A percentile compares a stretch with the other conserved stretches of the same genome.
Evolutionary conservation across 2,329 filamentous ascomycete species (phyloP).

Genomic region (Colletotrichum acutatum): DNA sequence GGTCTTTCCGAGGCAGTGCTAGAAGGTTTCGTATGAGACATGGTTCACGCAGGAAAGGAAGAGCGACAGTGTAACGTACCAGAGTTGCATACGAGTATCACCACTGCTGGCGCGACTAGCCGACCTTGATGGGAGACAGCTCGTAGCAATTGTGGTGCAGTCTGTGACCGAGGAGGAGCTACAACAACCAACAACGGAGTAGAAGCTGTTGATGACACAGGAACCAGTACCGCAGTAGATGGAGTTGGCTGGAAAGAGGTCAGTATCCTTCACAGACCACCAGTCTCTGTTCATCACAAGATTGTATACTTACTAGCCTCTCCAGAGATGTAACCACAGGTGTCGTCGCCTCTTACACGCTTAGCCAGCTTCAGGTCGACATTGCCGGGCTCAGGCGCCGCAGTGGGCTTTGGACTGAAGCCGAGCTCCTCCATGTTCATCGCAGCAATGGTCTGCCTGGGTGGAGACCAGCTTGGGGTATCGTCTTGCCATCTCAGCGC

Average conservation of each 20-base stretch:
- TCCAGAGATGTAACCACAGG: slow-evolving; percentile 46
- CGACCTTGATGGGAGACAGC: slow-evolving; percentile 43
- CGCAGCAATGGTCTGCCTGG: slow-evolving; percentile 40
- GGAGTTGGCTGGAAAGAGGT: slow-evolving; percentile 30
- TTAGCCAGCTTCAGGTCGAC: slow-evolving; percentile 35
- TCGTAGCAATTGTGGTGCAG: slow-evolving; percentile 37
- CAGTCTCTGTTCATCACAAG: slow-evolving; percentile 3
- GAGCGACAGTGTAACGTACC: slow-evolving; percentile 39
- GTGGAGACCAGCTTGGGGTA: slow-evolving; percentile 39
- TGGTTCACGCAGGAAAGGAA: background rate
- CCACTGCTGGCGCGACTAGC: slow-evolving; percentile 36
- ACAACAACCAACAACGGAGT: slow-evolving; percentile 46
- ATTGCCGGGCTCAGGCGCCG: slow-evolving; percentile 36
- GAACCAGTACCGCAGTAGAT: slow-evolving; percentile 42
- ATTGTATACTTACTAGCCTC: slow-evolving; percentile 36
- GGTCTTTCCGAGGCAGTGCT: slow-evolving; percentile 40
- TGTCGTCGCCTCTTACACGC: slow-evolving; percentile 42
- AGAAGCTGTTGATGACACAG: slow-evolving; percentile 44
- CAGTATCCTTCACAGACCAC: slow-evolving; percentile 9
- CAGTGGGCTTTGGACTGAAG: slow-evolving; percentile 33
- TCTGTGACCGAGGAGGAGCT: slow-evolving; percentile 39
- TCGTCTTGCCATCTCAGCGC: slow-evolving; percentile 40
- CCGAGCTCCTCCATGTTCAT: slow-evolving; percentile 38
- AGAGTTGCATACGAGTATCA: slow-evolving; percentile 44
- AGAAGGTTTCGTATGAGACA: background rate